Percentiles rank a stretch among this genome's conserved stretches.
These are phyloP conservation scores for Ustilago loliicola DNA, from an alignment of 1,284 basidiomycete species.

Conservation along the genomic window DNA sequence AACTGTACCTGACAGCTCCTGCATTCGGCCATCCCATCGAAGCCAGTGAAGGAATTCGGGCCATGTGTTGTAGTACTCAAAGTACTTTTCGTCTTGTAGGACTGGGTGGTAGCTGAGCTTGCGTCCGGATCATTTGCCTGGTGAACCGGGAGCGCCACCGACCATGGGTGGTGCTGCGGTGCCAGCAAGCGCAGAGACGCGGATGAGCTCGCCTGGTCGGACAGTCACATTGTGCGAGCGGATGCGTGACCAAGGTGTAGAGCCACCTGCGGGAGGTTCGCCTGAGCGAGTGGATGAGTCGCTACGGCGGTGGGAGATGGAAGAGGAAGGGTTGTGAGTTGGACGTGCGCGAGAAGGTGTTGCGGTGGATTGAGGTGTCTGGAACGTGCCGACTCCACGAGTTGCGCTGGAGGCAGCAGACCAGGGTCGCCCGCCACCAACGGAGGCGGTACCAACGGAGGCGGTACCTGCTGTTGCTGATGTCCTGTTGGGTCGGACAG, in stretches of 20 bases:
- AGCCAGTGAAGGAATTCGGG: slow-evolving; percentile 66
- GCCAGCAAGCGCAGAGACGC: slow-evolving; percentile 49
- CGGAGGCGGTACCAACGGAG: not conserved
- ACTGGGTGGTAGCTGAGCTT: slow-evolving; percentile 53
- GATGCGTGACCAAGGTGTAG: slow-evolving; percentile 35
- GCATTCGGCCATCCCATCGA: slow-evolving; percentile 54
- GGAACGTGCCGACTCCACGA: slow-evolving; percentile 22
- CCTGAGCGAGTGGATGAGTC: slow-evolving; percentile 32
- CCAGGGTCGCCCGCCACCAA: slow-evolving; percentile 13
- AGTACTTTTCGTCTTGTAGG: slow-evolving; percentile 58
- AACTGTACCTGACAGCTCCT: slow-evolving; percentile 62
- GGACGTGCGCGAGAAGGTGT: slow-evolving; percentile 30
- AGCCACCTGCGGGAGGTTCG: slow-evolving; percentile 12
- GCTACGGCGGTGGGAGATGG: slow-evolving; percentile 32
- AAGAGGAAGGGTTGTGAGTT: slow-evolving; percentile 20
- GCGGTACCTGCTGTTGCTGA: not conserved
- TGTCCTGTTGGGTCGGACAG: slow-evolving; percentile 11
- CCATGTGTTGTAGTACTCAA: slow-evolving; percentile 60
- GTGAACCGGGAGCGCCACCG: slow-evolving; percentile 60
- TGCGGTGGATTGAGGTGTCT: slow-evolving; percentile 28
- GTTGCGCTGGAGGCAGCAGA: slow-evolving; percentile 30
- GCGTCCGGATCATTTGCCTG: slow-evolving; percentile 57
- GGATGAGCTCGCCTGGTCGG: slow-evolving; percentile 48
- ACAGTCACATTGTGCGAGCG: slow-evolving; percentile 31
- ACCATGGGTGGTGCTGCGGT: slow-evolving; percentile 55